Base-by-base conservation (phyloP, 2,329 filamentous ascomycete genomes). In the Fusarium humuli region DNA sequence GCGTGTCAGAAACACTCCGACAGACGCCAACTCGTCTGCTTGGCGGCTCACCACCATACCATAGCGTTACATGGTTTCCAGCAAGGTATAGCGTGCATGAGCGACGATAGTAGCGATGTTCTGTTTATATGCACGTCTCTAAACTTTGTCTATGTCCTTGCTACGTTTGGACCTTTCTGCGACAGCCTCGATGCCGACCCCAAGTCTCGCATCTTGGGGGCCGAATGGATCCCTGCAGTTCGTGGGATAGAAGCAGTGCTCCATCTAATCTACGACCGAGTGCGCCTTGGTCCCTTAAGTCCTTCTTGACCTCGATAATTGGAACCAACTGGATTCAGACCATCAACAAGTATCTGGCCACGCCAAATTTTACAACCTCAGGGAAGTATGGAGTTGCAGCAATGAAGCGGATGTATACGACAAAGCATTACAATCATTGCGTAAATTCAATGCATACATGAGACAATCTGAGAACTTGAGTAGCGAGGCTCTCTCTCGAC, bases 141-240 rank as follows among this genome's bases (percentile, higher is more conserved):
- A 9, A 47, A 56, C 3, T 20, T 56, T 5, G 12, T 56, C 12
- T 56, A 56, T 25, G 53, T 13, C 16, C n/a, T 56, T 30, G 27
- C 27, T 12, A 20, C 32, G 7, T 47, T 32, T 20, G 53, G 53
- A 11, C 53, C 53, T 37, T 16, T 56, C 5, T 37, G 29, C 41
- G 41, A 56, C 16, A 10, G 4, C 22, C 16, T 23, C 20, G 46
- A 41, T 22, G 18, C 14, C 12, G 53, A 56, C 22, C 23, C 27
- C 29, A 56, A 27, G 53, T 37, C 53, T 3, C 53, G 53, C 10
- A 47, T 56, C 23, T 42, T 56, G 4, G 53, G 53, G 30, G 53
- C 30, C 4, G 41, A 30, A 8, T 56, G 53, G 53, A 56, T 56
- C 14, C 29, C 29, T 20, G 41, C 41, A 14, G 47, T 56, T 47